phyloP scores from a whole-genome alignment of 345 rosid species.

The Lumnitzera racemosa region DNA sequence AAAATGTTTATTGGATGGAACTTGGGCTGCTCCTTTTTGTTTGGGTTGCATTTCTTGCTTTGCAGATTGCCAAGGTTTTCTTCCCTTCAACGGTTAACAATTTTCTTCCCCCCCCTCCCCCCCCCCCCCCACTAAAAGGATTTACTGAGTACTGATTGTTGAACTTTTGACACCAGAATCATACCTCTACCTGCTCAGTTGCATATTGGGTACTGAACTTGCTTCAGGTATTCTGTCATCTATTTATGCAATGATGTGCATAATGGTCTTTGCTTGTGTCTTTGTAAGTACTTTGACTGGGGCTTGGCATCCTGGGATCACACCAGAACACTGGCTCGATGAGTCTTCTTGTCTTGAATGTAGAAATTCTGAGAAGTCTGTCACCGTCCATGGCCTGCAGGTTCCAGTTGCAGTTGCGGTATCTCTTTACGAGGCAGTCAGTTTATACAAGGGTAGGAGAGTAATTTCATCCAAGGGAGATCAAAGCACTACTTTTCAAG shows the following conservation, averaged over 20 bases:
- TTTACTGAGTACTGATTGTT: neutral
- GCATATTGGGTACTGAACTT: slow-evolving; percentile 40
- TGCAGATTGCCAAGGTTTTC: slow-evolving; percentile 41
- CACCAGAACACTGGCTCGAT: neutral
- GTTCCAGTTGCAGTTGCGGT: slow-evolving; percentile 23
- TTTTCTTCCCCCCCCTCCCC: neutral
- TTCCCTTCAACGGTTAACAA: neutral
- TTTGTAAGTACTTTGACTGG: neutral
- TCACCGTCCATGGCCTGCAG: slow-evolving; percentile 7
- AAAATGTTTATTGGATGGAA: slow-evolving; percentile 40
- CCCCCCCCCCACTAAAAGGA: too few species aligned
- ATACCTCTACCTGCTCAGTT: slow-evolving; percentile 31
- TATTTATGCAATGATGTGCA: neutral
- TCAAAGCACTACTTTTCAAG: slow-evolving; percentile 14
- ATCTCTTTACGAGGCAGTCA: slow-evolving; percentile 25
- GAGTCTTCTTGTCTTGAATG: neutral
- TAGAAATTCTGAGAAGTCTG: neutral
- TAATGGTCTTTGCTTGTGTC: neutral
- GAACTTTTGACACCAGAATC: slow-evolving; percentile 20
- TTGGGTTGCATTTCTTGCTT: slow-evolving; percentile 35
- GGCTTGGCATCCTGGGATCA: neutral
- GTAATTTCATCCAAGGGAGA: slow-evolving; percentile 36
- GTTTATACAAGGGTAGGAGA: slow-evolving; percentile 32
- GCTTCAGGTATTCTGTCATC: slow-evolving; percentile 28
- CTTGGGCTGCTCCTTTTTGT: slow-evolving; percentile 38